Base-by-base conservation (phyloP, 345 rosid genomes). In the Tarenaya hassleriana region DNA sequence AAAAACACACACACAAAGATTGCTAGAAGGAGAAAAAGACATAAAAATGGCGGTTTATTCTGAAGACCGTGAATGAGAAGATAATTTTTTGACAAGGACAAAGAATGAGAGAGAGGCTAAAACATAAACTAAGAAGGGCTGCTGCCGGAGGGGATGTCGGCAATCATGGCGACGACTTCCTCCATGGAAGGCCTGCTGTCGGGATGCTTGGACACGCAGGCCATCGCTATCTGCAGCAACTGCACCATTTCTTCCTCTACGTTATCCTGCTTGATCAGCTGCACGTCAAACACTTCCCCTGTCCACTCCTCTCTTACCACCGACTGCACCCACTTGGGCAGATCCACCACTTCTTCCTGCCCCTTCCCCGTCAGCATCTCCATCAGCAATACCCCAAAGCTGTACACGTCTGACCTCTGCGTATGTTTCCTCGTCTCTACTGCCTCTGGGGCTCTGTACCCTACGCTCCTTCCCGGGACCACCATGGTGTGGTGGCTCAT, bases 291-390 rank as follows among this genome's bases (percentile, higher is more conserved):
- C 58, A 88, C 97, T 74, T 88, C 97, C 0, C 94, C 80, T 5
- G 97, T 84, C 97, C 97, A 88, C 64, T 88, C 95, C 69, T 88
- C 97, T 38, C 86, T 67, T 46, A 88, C 88, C 39, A 84, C 88
- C 1, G 97, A 84, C 61, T 82, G 94, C 24, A 84, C 97, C 97
- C 97, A 88, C 34, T 73, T 78, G 2, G 95, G 97, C 27, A 88
- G 78, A 58, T 88, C 97, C 32, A 82, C 77, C 31, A 68, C 75
- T 7, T 82, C 88, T 29, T 80, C 91, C 5, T 71, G 74, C 32
- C 86, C 78, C 0, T 84, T 88, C 18, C 97, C 97, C 1, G 97
- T 88, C 53, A 88, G 74, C 86, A 78, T 82, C 65, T 88, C 97
- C 0, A 88, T 77, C 34, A 88, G 71, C 27, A 88, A 69, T 52